Evolutionary conservation across 2,329 filamentous ascomycete species (phyloP).

Genomic region (Pseudogymnoascus sp.): DNA sequence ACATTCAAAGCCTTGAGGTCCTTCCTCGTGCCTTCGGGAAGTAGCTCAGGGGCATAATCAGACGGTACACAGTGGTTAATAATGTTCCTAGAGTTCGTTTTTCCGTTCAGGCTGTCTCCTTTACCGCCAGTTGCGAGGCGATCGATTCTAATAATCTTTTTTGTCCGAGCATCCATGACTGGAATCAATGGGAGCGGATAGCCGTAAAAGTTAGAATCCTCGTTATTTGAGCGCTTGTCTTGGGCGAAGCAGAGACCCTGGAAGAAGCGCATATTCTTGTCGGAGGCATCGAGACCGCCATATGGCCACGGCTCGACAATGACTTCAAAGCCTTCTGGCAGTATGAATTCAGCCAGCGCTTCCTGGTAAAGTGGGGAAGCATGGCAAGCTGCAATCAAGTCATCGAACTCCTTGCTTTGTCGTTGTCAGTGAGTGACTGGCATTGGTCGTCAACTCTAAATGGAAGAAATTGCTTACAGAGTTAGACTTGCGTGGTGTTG

Average conservation of each 20-base stretch:
- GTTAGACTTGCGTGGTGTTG: background rate
- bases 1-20: conserved; percentile 55
- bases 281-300: conserved; percentile 42
- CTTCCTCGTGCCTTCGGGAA: conserved; percentile 33
- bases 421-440: conserved; percentile 27
- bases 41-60: conserved; percentile 31
- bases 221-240: conserved; percentile 38
- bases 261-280: conserved; percentile 43
- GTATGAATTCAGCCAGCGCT: conserved; percentile 42
- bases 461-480: background rate
- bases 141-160: background rate
- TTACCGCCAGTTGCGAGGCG: background rate
- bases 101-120: background rate
- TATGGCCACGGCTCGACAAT: conserved; percentile 50
- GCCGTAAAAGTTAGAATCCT: conserved; percentile 49
- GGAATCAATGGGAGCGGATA: conserved; percentile 42
- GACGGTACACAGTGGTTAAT: background rate
- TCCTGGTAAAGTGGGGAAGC: conserved; percentile 45
- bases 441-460: background rate
- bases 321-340: conserved; percentile 49
- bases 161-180: background rate
- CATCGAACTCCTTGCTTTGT: conserved; percentile 38
- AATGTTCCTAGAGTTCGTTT: background rate
- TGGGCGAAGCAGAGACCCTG: conserved; percentile 48
- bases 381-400: conserved; percentile 41